Evolutionary conservation across 495 filamentous ascomycete species (phyloP), one percentile per base, ranked within the genome.

Genomic region (Penicillium nucicola): DNA sequence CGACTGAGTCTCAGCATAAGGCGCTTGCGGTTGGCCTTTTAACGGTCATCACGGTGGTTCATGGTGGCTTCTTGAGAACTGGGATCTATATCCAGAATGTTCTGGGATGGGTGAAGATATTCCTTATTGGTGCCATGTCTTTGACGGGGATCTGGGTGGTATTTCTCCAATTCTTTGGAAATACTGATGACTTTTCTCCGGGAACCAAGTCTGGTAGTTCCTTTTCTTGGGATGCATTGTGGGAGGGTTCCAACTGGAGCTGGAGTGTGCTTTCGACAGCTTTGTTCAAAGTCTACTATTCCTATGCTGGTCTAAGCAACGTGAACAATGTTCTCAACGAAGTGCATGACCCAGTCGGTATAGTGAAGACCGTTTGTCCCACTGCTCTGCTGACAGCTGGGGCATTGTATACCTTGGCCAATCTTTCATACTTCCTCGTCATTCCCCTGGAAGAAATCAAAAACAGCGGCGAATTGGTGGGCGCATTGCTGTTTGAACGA

Each of bases 241-340:
- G 69, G 69, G 63, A 66, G 37, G 72, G 64, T 1, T 76, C 72
- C 1, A 73, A 76, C 39, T 76, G 71, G 72, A 72, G 65, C 64
- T 61, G 77, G 77, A 61, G 60, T 45, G 57, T 87, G 7, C 72
- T 76, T 3, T 76, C 83, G 20, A 85, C 84, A 0, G 77, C 85
- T 0, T 56, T 90, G 1, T 87, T 89, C 72, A 89, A 89, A 58
- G 82, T 90, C 0, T 78, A 84, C 17, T 89, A 88, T 45, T 84
- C 87, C 1, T 90, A 87, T 50, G 76, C 84, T 0, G 87, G 85
- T 0, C 65, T 86, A 17, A 76, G 65, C 22, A 90, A 89, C 52
- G 72, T 84, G 48, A 88, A 88, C 64, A 87, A 90, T 49, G 86
- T 90, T n/a, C 67, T 91, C 31, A 85, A 84, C 47, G 86, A 91